phyloP scores from a whole-genome alignment of 306 rosid species.

The Lupinus albus region DNA sequence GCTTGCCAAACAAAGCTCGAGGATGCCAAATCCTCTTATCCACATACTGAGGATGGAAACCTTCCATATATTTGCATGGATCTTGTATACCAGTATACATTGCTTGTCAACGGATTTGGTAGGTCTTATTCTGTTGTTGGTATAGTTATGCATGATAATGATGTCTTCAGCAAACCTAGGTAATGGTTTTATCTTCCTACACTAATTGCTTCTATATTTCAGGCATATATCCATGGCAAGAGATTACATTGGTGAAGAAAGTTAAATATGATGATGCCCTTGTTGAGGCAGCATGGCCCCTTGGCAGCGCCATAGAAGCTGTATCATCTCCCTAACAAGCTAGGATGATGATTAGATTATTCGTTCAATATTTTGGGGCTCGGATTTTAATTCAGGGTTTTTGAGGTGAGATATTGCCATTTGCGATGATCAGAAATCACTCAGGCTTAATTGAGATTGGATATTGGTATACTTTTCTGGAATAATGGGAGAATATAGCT shows the following conservation, averaged over 20 bases:
- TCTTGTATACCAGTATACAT: slow-evolving; percentile 80
- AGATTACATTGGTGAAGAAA: slow-evolving; percentile 92
- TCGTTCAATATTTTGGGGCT: slow-evolving; percentile 33
- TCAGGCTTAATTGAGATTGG: slow-evolving; percentile 43
- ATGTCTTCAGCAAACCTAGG: slow-evolving; percentile 18
- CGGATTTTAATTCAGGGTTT: slow-evolving; percentile 27
- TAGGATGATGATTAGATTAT: slow-evolving; percentile 45
- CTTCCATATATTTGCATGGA: slow-evolving; percentile 98
- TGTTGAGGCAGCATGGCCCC: slow-evolving; percentile 99
- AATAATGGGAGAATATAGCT: slow-evolving; percentile 49
- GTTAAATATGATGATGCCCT: slow-evolving; percentile 70
- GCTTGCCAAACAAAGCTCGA: slow-evolving; percentile 80
- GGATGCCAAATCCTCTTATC: slow-evolving; percentile 66
- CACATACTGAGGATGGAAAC: slow-evolving; percentile 61
- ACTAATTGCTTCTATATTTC: slow-evolving; percentile 40
- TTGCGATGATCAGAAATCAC: slow-evolving; percentile 40
- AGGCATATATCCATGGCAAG: slow-evolving; percentile 94
- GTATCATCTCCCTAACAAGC: slow-evolving; percentile 66
- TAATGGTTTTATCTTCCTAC: background rate
- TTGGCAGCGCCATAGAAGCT: slow-evolving; percentile 98
- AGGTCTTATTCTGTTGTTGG: slow-evolving; percentile 39
- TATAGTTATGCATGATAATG: slow-evolving; percentile 30
- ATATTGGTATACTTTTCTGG: slow-evolving; percentile 37
- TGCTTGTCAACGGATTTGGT: slow-evolving; percentile 97
- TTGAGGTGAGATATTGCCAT: slow-evolving; percentile 38